These are phyloP conservation scores for Silene coronaria DNA, from an alignment of 179 eudicot species.

Conservation along the genomic window DNA sequence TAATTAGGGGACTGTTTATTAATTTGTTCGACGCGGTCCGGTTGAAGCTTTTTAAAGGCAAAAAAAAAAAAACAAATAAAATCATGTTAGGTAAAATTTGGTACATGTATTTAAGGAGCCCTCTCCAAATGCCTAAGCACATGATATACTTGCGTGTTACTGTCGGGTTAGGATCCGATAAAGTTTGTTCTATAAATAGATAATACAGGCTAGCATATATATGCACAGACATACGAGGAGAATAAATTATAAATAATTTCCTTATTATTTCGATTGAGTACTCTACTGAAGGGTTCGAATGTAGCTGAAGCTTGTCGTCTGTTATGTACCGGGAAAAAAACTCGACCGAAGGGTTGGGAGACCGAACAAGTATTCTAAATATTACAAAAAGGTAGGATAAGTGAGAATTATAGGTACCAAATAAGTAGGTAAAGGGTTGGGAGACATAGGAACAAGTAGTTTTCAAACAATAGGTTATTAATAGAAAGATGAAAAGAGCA, in stretches of 20 bases:
- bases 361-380: neutral
- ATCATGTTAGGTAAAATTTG: neutral
- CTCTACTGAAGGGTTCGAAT: too few relatives aligned
- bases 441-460: neutral
- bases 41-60: slow-evolving; percentile 20
- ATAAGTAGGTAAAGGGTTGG: neutral
- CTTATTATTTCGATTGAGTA: too few relatives aligned
- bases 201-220: too few relatives aligned
- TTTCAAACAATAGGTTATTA: neutral
- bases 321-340: too few relatives aligned
- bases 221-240: too few relatives aligned
- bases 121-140: slow-evolving; percentile 27
- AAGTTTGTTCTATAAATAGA: too few relatives aligned
- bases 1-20: slow-evolving; percentile 11
- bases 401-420: neutral
- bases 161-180: too few relatives aligned
- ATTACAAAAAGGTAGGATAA: neutral
- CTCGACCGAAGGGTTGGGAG: slow-evolving; percentile 5
- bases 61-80: neutral
- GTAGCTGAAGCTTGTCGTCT: too few relatives aligned
- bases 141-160: slow-evolving; percentile 25
- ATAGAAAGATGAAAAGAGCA: neutral
- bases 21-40: slow-evolving; percentile 22
- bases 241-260: too few relatives aligned
- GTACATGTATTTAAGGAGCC: neutral